A percentile compares a stretch with the other conserved stretches of the same genome.
phyloP scores from a whole-genome alignment of 2,329 filamentous ascomycete species.

The Venturia pyrina region DNA sequence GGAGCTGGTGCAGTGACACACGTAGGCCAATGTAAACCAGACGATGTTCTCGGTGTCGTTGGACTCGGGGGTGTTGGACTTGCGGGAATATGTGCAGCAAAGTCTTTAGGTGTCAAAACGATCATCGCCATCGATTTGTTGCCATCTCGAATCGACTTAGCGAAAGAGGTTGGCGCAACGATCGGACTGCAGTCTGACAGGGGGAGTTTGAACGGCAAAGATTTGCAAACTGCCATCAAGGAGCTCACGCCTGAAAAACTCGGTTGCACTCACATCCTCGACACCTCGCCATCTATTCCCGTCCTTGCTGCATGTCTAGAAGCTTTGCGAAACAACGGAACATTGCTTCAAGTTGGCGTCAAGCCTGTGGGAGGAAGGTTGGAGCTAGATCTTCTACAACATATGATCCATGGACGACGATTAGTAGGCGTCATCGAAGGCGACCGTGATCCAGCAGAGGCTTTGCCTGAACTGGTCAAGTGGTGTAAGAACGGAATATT shows the following conservation, averaged over 20 bases:
- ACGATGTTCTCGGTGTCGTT: slow-evolving; percentile 26
- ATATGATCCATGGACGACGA: slow-evolving; percentile 38
- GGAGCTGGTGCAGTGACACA: slow-evolving; percentile 34
- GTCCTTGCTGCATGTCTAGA: slow-evolving; percentile 24
- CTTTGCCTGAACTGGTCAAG: slow-evolving; percentile 38
- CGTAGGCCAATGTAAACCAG: slow-evolving; percentile 20
- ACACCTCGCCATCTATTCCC: slow-evolving; percentile 22
- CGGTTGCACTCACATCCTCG: slow-evolving; percentile 23
- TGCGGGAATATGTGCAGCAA: slow-evolving; percentile 30
- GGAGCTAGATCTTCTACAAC: slow-evolving; percentile 32
- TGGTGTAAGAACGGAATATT: slow-evolving; percentile 39
- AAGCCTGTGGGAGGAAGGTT: slow-evolving; percentile 23
- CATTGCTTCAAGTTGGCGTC: slow-evolving; percentile 25
- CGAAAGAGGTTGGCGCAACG: slow-evolving; percentile 37
- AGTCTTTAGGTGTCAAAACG: slow-evolving; percentile 19
- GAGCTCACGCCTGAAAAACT: slow-evolving; percentile 17
- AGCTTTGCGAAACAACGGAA: slow-evolving; percentile 23
- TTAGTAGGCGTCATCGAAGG: slow-evolving; percentile 41
- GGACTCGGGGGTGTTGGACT: slow-evolving; percentile 33
- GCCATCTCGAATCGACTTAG: slow-evolving; percentile 31
- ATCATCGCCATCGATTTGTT: slow-evolving; percentile 40
- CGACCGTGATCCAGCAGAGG: slow-evolving; percentile 31
- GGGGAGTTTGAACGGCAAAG: slow-evolving; percentile 9
- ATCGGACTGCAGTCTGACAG: slow-evolving; percentile 27
- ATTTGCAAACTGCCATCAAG: slow-evolving; percentile 22